These are phyloP conservation scores for Talaromyces sp. DNA, from an alignment of 2,329 filamentous ascomycete genomes.

Conservation along the genomic window DNA sequence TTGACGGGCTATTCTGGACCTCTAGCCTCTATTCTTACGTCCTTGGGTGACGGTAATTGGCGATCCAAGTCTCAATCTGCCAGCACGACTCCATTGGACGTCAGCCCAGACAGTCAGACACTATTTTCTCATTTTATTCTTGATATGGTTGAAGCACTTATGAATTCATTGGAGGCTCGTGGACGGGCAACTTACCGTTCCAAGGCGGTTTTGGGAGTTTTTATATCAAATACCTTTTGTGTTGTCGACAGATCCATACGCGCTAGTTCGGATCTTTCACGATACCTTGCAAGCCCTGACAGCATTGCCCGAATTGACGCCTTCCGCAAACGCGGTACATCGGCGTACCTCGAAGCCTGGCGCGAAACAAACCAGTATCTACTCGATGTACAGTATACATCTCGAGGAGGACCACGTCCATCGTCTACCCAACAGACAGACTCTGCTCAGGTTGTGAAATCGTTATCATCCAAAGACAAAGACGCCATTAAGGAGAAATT, in stretches of 20 bases:
- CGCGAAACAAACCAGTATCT: constrained; percentile 80
- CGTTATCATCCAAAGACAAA: constrained; percentile 82
- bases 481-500: constrained; percentile 97
- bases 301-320: constrained; percentile 66
- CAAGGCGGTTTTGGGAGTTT: constrained; percentile 78
- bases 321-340: constrained; percentile 83
- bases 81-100: constrained; percentile 73
- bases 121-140: constrained; percentile 86
- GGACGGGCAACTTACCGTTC: constrained; percentile 68
- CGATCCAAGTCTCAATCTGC: constrained; percentile 58
- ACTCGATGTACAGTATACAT: constrained; percentile 89
- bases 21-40: constrained; percentile 84
- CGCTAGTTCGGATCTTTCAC: constrained; percentile 67
- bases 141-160: constrained; percentile 79
- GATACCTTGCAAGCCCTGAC: constrained; percentile 61
- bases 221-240: constrained; percentile 81
- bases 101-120: constrained; percentile 80
- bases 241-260: constrained; percentile 81
- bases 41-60: constrained; percentile 91
- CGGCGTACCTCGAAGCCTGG: constrained; percentile 80
- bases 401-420: constrained; percentile 62
- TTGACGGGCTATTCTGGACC: constrained; percentile 85
- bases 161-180: constrained; percentile 71
- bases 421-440: constrained; percentile 65
- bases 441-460: constrained; percentile 78